phyloP scores from a whole-genome alignment of 495 filamentous ascomycete species.

The Letharia lupina region DNA sequence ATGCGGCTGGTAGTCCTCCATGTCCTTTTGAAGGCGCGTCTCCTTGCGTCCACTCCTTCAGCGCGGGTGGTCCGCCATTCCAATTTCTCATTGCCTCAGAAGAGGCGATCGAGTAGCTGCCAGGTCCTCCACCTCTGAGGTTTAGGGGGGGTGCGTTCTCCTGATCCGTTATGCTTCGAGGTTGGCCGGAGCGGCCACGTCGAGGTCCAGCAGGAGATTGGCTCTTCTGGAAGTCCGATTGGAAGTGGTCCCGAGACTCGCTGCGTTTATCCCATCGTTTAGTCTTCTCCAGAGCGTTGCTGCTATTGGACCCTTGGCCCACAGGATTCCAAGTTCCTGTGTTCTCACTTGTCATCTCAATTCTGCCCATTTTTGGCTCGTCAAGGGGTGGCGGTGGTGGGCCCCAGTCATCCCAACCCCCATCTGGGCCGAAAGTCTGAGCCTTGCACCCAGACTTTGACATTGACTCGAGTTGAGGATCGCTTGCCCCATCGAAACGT shows the following conservation, averaged over 20 bases:
- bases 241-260: slow-evolving; percentile 1
- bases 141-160: neutral
- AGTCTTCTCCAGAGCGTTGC: neutral
- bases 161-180: slow-evolving; percentile 2
- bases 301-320: neutral
- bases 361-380: neutral
- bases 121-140: slow-evolving; percentile 11
- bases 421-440: slow-evolving; percentile 10
- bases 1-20: neutral
- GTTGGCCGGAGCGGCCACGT: neutral
- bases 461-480: neutral
- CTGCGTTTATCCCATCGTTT: neutral
- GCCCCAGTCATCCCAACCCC: slow-evolving; percentile 8
- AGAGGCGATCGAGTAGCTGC: slow-evolving; percentile 1
- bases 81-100: slow-evolving; percentile 4
- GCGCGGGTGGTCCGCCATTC: slow-evolving; percentile 1
- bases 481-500: slow-evolving; percentile 7
- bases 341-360: slow-evolving; percentile 7
- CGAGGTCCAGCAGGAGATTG: neutral
- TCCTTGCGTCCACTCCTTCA: slow-evolving; percentile 1
- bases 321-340: slow-evolving; percentile 11
- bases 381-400: neutral
- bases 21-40: neutral
- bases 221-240: neutral
- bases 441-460: neutral